Evolutionary conservation across 805 yeast species (phyloP).

Genomic region (Kuraishia piskuri): DNA sequence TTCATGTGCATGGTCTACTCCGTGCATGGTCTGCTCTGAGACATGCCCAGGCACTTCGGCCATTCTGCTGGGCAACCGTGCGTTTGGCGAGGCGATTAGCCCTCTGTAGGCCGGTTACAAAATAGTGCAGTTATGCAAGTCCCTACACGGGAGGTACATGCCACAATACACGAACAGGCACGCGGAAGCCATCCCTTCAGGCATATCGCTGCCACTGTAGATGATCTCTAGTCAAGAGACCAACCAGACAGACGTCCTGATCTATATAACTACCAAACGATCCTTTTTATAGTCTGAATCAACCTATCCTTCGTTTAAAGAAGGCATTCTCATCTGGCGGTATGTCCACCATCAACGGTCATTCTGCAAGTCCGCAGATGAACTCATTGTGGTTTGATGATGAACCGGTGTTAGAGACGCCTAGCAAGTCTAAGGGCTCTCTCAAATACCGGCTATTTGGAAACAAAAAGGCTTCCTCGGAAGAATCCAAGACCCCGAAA

Average conservation of each 20-base stretch:
- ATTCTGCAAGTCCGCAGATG: constrained; percentile 1
- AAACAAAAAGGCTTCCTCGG: not conserved
- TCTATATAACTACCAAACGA: not conserved
- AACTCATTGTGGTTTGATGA: constrained; percentile 6
- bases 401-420: not conserved
- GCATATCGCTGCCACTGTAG: not conserved
- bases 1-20: not conserved
- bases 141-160: not conserved
- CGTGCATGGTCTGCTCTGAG: not conserved
- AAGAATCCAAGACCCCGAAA: constrained; percentile 5
- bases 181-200: not conserved
- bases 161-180: not conserved
- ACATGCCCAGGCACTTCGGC: not conserved
- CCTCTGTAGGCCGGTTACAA: not conserved
- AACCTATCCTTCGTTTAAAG: not conserved
- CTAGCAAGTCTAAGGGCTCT: not conserved
- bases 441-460: not conserved
- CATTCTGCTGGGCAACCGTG: not conserved
- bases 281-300: not conserved
- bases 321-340: not conserved
- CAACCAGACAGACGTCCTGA: not conserved
- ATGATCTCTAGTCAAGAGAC: not conserved
- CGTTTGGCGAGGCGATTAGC: not conserved
- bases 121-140: not conserved
- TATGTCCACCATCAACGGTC: not conserved